Evolutionary conservation across 352 stramenopile genomes (phyloP).

Genomic region (Bremia lactucae): DNA sequence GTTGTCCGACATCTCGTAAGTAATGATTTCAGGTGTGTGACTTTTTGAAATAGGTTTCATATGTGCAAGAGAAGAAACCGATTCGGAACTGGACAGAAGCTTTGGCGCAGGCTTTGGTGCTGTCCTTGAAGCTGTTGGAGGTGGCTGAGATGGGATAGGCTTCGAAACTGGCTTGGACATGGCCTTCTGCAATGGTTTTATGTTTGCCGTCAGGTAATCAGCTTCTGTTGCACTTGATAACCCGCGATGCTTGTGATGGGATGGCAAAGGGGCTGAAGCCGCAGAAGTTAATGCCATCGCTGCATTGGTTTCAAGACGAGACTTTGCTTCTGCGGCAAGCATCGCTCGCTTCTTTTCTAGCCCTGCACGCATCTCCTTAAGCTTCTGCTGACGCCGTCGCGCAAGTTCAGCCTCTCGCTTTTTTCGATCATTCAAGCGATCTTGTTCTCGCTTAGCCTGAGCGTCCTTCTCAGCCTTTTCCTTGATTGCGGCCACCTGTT

Average conservation of each 20-base stretch:
- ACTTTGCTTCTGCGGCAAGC: slow-evolving; percentile 35
- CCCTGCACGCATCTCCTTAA: slow-evolving; percentile 57
- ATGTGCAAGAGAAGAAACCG: slow-evolving; percentile 2
- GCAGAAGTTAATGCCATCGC: slow-evolving; percentile 3
- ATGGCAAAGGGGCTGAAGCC: not conserved
- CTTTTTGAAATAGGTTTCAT: slow-evolving; percentile 19
- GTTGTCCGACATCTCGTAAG: slow-evolving; percentile 78
- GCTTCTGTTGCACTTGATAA: slow-evolving; percentile 11
- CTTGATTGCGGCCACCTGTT: slow-evolving; percentile 54
- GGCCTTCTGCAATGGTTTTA: slow-evolving; percentile 9
- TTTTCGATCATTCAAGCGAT: slow-evolving; percentile 58
- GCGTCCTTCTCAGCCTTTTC: slow-evolving; percentile 59
- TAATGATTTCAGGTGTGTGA: slow-evolving; percentile 24
- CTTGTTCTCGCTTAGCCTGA: slow-evolving; percentile 56
- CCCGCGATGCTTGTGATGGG: slow-evolving; percentile 15
- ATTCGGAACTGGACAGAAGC: slow-evolving; percentile 1
- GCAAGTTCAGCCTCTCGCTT: slow-evolving; percentile 53
- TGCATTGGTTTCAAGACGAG: slow-evolving; percentile 5
- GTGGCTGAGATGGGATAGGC: slow-evolving; percentile 4
- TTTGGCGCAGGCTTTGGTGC: slow-evolving; percentile 6
- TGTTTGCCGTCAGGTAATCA: slow-evolving; percentile 9
- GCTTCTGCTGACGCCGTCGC: slow-evolving; percentile 45
- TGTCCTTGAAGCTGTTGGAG: slow-evolving; percentile 3
- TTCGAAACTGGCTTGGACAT: slow-evolving; percentile 9
- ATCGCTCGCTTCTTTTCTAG: slow-evolving; percentile 59